Base-by-base conservation (phyloP, 176 grass and related monocot genomes). In the Tuctoria greenei region DNA sequence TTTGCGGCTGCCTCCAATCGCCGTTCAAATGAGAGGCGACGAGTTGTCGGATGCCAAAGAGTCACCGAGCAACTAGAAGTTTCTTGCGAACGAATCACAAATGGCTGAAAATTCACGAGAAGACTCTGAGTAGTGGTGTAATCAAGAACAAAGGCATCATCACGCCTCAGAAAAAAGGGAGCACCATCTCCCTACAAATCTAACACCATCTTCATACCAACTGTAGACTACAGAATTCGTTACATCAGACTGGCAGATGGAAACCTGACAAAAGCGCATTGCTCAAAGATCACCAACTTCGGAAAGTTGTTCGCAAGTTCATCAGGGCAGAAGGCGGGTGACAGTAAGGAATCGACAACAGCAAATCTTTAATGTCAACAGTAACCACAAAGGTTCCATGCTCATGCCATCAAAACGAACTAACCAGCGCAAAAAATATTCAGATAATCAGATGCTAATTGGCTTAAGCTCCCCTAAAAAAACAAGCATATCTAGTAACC, bases 401-500 rank as follows among this genome's bases (percentile, higher is more conserved):
- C 27, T 31, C 63, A 79, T 43, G 26, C 34, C 81, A 45, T 61
- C 82, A 66, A 80, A 79, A 80, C 6, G 37, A 55, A 75, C 80
- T 86, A 75, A 52, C 28, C 79, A 39, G 86, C 69, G 59, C 31
- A 59, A 75, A 78, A 81, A 64, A 68, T 43, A 81, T 51, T 71
- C 61, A 23, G 70, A 83, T 25, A 78, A 81, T 55, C 35, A 77
- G 35, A 76, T 69, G 36, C 82, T 56, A 79, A 20, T 23, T 69
- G 46, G 47, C 58, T 42, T 47, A 2, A 51, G 65, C 47, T 39
- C 63, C 41, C 66, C 54, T 67, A 18, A 78, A 41, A 41, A 65
- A 76, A 67, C 65, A 74, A 69, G 25, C 44, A 77, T 86, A 77
- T 86, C 83, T 88, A 98, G 72, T 98, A 98, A 57, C 95, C 95